Percentiles rank a stretch among this genome's conserved stretches.
These are phyloP conservation scores for Alternaria metachromatica DNA, from an alignment of 2,329 filamentous ascomycete genomes.

Conservation along the genomic window DNA sequence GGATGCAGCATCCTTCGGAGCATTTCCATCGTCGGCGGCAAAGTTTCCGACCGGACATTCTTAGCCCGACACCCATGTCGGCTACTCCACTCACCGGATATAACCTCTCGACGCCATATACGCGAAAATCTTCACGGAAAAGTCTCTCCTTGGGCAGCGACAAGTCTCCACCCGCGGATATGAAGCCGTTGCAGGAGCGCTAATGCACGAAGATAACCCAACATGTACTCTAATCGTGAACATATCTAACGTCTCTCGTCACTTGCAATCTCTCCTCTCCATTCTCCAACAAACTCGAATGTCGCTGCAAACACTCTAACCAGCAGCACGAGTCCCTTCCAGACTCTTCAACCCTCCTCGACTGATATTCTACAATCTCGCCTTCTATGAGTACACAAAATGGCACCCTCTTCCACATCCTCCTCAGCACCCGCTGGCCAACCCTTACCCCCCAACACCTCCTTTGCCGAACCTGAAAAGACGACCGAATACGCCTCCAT, in stretches of 20 bases:
- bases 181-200: conserved; percentile 10
- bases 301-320: not conserved
- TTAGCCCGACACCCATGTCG: conserved; percentile 20
- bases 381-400: conserved; percentile 37
- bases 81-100: conserved; percentile 36
- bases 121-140: conserved; percentile 40
- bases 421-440: conserved; percentile 24
- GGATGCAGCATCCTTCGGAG: not conserved
- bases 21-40: not conserved
- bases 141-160: conserved; percentile 29
- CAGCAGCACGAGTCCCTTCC: not conserved
- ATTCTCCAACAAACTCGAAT: not conserved
- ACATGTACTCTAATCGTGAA: conserved; percentile 14
- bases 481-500: conserved; percentile 39
- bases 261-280: conserved; percentile 1
- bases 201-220: conserved; percentile 19
- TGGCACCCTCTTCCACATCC: conserved; percentile 34
- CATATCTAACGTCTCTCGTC: conserved; percentile 14
- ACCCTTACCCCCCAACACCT: not conserved
- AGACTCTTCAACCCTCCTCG: too few species aligned
- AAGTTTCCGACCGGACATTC: conserved; percentile 3
- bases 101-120: conserved; percentile 12
- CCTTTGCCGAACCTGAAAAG: conserved; percentile 31
- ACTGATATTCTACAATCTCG: not conserved
- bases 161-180: conserved; percentile 22